phyloP scores from a whole-genome alignment of 495 filamentous ascomycete genomes.

The Letharia lupina region DNA sequence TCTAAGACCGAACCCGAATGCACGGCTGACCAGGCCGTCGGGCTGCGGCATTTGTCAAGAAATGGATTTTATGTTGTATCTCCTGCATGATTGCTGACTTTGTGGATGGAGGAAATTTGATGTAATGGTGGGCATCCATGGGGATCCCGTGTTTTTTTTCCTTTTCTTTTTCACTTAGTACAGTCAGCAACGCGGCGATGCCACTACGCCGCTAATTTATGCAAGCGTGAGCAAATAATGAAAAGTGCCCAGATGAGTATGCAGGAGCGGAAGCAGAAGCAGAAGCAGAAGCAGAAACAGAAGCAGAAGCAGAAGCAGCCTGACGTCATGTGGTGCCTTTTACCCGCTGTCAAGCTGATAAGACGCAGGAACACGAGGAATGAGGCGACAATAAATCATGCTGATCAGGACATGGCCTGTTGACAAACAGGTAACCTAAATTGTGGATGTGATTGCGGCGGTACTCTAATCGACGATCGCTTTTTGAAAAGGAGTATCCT shows the following conservation, averaged over 20 bases:
- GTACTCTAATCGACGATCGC: too few relatives aligned
- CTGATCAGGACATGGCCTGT: too few relatives aligned
- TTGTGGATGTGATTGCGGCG: too few relatives aligned
- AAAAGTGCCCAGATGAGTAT: too few relatives aligned
- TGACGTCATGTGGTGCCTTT: neutral
- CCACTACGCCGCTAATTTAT: too few relatives aligned
- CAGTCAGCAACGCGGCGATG: neutral
- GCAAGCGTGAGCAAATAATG: too few relatives aligned
- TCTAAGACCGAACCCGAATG: neutral
- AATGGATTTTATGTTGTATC: neutral
- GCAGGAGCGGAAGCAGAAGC: too few relatives aligned
- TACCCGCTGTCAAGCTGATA: neutral
- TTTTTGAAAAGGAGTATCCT: too few relatives aligned
- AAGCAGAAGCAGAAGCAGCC: neutral
- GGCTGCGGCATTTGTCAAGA: neutral
- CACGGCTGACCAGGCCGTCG: neutral
- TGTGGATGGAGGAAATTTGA: neutral
- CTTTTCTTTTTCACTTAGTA: neutral
- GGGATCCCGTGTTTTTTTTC: too few relatives aligned
- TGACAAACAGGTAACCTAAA: too few relatives aligned
- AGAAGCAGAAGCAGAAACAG: too few relatives aligned
- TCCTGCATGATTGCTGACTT: neutral
- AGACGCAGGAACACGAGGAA: neutral
- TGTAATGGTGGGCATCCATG: neutral
- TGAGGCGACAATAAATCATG: too few relatives aligned